Conservation (phyloP, 1,284 basidiomycete genomes). For the Papiliotrema nemorosa region DNA sequence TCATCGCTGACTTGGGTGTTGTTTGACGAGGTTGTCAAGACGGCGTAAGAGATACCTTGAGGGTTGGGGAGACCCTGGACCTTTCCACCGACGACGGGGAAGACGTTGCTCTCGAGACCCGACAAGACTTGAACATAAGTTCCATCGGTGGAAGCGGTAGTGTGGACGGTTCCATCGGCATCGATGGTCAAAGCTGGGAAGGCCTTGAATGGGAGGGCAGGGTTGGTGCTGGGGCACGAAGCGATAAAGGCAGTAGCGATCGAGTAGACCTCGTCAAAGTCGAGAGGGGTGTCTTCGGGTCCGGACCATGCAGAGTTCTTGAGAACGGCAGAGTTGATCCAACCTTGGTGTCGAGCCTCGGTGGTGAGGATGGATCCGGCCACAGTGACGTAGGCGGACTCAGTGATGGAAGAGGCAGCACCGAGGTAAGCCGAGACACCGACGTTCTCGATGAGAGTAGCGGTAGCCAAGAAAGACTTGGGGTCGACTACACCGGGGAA, state of each 20-base stretch:
- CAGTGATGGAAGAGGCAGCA: slow-evolving; percentile 58
- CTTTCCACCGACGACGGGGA: slow-evolving; percentile 41
- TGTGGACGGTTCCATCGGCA: slow-evolving; percentile 31
- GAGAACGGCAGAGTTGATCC: slow-evolving; percentile 23
- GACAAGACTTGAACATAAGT: slow-evolving; percentile 47
- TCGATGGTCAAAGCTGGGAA: slow-evolving; percentile 51
- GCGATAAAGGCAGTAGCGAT: slow-evolving; percentile 42
- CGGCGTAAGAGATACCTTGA: slow-evolving; percentile 50
- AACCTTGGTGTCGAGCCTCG: slow-evolving; percentile 71
- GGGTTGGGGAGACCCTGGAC: slow-evolving; percentile 44
- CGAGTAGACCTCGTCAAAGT: slow-evolving; percentile 53
- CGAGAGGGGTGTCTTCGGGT: slow-evolving; percentile 56
- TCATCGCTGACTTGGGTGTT: slow-evolving; percentile 37
- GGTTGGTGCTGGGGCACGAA: slow-evolving; percentile 46
- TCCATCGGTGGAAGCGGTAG: slow-evolving; percentile 37
- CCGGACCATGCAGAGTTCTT: slow-evolving; percentile 57
- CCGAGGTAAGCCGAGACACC: slow-evolving; percentile 78
- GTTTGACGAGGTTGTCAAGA: slow-evolving; percentile 42
- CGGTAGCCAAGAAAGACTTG: slow-evolving; percentile 66
- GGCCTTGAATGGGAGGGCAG: slow-evolving; percentile 49
- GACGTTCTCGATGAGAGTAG: slow-evolving; percentile 71
- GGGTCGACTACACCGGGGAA: slow-evolving; percentile 55
- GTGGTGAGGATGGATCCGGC: slow-evolving; percentile 75
- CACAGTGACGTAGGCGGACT: slow-evolving; percentile 47
- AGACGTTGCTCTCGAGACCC: slow-evolving; percentile 38